Evolutionary conservation across 2,329 filamentous ascomycete genomes (phyloP), one percentile per base, ranked within the genome.

Genomic region (Gyromitra esculenta): DNA sequence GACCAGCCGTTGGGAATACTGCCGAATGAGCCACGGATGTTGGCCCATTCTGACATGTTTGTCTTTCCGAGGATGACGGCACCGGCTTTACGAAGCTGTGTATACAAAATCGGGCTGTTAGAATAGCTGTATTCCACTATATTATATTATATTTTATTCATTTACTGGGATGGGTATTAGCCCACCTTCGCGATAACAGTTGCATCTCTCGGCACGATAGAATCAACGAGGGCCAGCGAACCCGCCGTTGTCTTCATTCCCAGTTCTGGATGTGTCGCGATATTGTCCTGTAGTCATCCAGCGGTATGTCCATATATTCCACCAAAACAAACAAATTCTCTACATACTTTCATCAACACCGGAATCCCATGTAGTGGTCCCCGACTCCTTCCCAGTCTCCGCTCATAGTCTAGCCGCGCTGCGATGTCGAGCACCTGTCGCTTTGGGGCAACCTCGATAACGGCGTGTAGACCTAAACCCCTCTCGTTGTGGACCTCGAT

Each of bases 361-460:
- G 83, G 82, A n/a, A 83, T 81, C 0, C 82, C 82, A 79, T 84
- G 82, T 0, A 84, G 79, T 15, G 79, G 77, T 5, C 83, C 80
- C 25, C 80, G 79, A 9, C 41, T 57, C 45, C 35, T 65, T 8
- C 70, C 60, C 15, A 45, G 13, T 21, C 31, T 74, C 13, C 74
- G 60, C 13, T 76, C 69, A 37, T 76, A 45, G 15, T 74, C 74
- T 13, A 76, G 6, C 35, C 5, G 35, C 18, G 54, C 68, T 9
- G 69, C 69, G 11, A 60, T 65, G 41, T 67, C 37, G 0, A 66
- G 52, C 1, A 74, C 48, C 18, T 65, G 31, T 25, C 21, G 69
- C 56, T 31, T 68, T 1, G 74, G 62, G 5, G 69, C 52, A 13
- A 43, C 43, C 11, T 65, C 39, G 39, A 73, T 65, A 41, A 73